phyloP scores from a whole-genome alignment of 108 stramenopile species.

The Skeletonema menzelii region DNA sequence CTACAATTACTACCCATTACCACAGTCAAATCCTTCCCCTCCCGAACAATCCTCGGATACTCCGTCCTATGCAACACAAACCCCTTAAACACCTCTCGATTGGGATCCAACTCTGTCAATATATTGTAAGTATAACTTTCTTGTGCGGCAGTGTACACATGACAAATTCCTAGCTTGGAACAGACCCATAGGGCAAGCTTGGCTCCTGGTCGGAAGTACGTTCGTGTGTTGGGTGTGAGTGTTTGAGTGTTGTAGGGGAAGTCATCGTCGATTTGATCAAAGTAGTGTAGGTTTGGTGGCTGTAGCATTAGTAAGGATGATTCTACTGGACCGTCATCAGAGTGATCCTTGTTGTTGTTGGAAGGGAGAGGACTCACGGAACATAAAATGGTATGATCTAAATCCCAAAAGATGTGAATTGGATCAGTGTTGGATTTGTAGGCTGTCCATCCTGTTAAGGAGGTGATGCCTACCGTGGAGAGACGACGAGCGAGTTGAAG shows the following conservation, averaged over 20 bases:
- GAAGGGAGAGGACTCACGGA: slow-evolving; percentile 36
- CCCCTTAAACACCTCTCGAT: slow-evolving; percentile 13
- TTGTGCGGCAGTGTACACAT: slow-evolving; percentile 50
- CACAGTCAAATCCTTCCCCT: slow-evolving; percentile 48
- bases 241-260: slow-evolving; percentile 28
- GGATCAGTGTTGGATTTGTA: slow-evolving; percentile 38
- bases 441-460: slow-evolving; percentile 22
- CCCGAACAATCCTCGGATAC: slow-evolving; percentile 28
- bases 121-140: slow-evolving; percentile 41
- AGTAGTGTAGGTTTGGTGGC: slow-evolving; percentile 9
- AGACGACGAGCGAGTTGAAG: slow-evolving; percentile 24
- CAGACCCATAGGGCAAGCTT: slow-evolving; percentile 20
- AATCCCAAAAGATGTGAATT: slow-evolving; percentile 45
- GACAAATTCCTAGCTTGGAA: slow-evolving; percentile 12
- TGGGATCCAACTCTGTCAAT: slow-evolving; percentile 27
- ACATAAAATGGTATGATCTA: slow-evolving; percentile 50
- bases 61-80: slow-evolving; percentile 39
- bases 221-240: slow-evolving; percentile 40
- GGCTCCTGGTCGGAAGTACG: slow-evolving; percentile 50
- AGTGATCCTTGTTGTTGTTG: neutral
- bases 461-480: slow-evolving; percentile 5
- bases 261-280: slow-evolving; percentile 55
- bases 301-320: slow-evolving; percentile 4
- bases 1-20: neutral
- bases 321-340: slow-evolving; percentile 2